Base-by-base conservation (phyloP, 2,329 filamentous ascomycete genomes). In the Annulohypoxylon truncatum region DNA sequence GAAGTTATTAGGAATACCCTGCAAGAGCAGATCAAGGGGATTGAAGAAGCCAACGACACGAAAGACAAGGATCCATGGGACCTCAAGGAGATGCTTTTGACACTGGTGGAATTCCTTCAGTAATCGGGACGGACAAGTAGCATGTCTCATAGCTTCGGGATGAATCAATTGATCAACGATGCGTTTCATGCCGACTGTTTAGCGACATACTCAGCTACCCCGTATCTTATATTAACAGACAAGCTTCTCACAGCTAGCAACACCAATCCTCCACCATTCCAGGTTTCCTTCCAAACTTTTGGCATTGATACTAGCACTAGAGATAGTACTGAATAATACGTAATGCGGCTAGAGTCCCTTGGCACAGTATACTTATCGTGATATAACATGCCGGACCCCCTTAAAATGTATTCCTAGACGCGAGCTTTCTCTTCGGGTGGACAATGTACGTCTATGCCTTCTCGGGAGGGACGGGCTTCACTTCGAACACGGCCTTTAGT, bases 401-500 rank as follows among this genome's bases (percentile, higher is more conserved):
- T 26, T 38, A 29, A 26, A 33, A 38, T 18, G 20, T 38, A 28
- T 38, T 47, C 31, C 18, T 28, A 18, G 28, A 38, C 18, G 29
- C 6, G 13, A 9, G 18, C 28, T 12, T 44, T 33, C 24, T 28
- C 15, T 8, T 5, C 18, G 2, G 9, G 10, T 28, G 10, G 22
- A n/a, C 35, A 50, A 47, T 22, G 31, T 47, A n/a, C 0, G 28
- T 64, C 35, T 75, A 75, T 18, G 73, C 73, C 54, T 72, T 72
- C 15, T 74, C 70, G 5, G 83, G 83, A 12, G 84, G 72, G 69
- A 92, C 86, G 12, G 94, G 92, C 80, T 93, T 90, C 69, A 95
- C 91, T 69, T 95, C 90, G 72, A 93, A 90, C 35, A 97, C 93
- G n/a, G 92, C 93, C 70, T 88, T 86, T 72, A 98, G 86, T 71